Percentiles rank a stretch among this genome's conserved stretches.
Evolutionary conservation across 345 rosid genomes (phyloP).

Genomic region (Hirschfeldia incana): DNA sequence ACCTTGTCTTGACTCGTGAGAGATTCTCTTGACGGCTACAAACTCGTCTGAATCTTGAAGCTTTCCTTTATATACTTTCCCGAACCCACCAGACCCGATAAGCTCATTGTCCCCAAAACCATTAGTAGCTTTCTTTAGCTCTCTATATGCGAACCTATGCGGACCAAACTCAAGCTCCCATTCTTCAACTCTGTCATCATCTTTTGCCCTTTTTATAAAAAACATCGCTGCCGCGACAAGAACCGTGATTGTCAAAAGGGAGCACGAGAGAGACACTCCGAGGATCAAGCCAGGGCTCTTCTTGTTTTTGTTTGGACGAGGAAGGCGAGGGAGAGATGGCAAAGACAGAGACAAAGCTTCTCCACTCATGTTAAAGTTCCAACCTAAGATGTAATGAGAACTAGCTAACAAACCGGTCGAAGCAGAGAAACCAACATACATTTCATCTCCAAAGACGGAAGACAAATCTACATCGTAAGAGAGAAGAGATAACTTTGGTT

Average conservation of each 20-base stretch:
- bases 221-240: slow-evolving; percentile 40
- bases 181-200: slow-evolving; percentile 61
- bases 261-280: slow-evolving; percentile 45
- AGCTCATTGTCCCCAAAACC: slow-evolving; percentile 80
- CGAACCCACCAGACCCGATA: slow-evolving; percentile 89
- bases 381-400: slow-evolving; percentile 76
- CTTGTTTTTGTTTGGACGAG: slow-evolving; percentile 38
- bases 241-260: slow-evolving; percentile 32
- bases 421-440: slow-evolving; percentile 89
- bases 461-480: slow-evolving; percentile 66
- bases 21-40: slow-evolving; percentile 79
- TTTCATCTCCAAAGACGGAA: slow-evolving; percentile 49
- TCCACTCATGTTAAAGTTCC: slow-evolving; percentile 82
- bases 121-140: slow-evolving; percentile 75
- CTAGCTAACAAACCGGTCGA: slow-evolving; percentile 85
- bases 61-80: slow-evolving; percentile 80
- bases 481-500: slow-evolving; percentile 61
- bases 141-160: slow-evolving; percentile 71
- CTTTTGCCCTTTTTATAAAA: slow-evolving; percentile 45
- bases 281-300: slow-evolving; percentile 38
- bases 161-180: slow-evolving; percentile 93
- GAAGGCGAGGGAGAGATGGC: slow-evolving; percentile 67
- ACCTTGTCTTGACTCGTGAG: slow-evolving; percentile 82
- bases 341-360: slow-evolving; percentile 60
- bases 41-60: slow-evolving; percentile 49